Evolutionary conservation across 805 yeast species (phyloP), one percentile per base, ranked within the genome.

Genomic region (Monosporozyma aerobia): DNA sequence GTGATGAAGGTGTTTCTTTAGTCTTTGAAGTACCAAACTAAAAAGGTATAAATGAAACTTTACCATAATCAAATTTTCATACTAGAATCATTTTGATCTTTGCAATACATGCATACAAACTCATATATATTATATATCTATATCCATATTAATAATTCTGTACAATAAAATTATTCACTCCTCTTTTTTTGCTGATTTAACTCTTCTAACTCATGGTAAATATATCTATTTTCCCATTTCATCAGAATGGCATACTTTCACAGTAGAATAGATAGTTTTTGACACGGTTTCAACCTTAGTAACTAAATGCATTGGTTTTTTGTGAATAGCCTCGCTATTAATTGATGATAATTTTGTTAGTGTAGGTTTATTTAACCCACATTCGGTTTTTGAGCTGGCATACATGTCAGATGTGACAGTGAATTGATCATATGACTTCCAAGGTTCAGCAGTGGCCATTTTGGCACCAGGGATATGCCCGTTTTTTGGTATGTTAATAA

Each of bases 1-100:
- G 97, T 57, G 99, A 94, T 68, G 99, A 94, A 69, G 96, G 96
- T 59, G 97, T 94, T 33, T 81, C 95, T 11, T 73, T 92, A 57
- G 79, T 92, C 10, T 90, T 82, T 60, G 74, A 76, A 54, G 63
- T 66, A 29, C 70, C 69, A 54, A 63, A 63, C 47, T 63, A 55
- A 54, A 19, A 19, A 19, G 1, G n/a, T 13, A 23, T 13, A 40
- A 49, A 19, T 22, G 22, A 29, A 41, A 40, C 32, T n/a, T 23
- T 22, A 43, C 10, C 11, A 22, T 19, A 39, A 19, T 39, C 8
- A 7, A 39, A 39, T 5, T 39, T 8, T 39, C 43, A 39, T 19
- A 39, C 4, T 39, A 39, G 25, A 19, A 22, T 6, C 25, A 19
- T 39, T 8, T 23, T 43, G 45, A 23, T 43, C 30, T 43, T 43